Evolutionary conservation across 1,284 basidiomycete genomes (phyloP), one percentile per base, ranked within the genome.

Genomic region (Irpex sp.): DNA sequence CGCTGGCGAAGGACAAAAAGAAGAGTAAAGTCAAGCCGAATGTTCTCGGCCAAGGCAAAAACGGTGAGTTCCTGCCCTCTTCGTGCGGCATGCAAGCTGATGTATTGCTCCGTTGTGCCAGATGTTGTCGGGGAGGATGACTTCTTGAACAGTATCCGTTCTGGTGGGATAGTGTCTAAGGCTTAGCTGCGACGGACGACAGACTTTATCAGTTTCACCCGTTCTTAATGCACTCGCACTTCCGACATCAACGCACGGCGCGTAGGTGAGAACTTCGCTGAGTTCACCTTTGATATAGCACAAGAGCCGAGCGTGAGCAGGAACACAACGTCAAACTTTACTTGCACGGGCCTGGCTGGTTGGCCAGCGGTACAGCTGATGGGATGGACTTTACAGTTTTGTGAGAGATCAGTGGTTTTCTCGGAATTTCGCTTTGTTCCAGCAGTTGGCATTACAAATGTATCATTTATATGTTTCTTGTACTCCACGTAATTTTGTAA

Each of bases 71-170:
- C 31, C 6, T 35, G 11, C 2, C 33, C n/a, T 36, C 8, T 4
- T 55, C 26, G 53, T 17, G 21, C 21, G 21, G 19, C 2, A 17
- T 9, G 8, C 17, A 13, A 33, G 21, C 53, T 55, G 53, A 55
- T 31, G 6, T 21, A 33, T 33, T 13, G 50, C 9, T 19, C 9
- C 19, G 9, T 51, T 21, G 21, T 50, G 36, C 46, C 66, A 88
- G 86, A 75, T 67, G 72, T 77, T 7, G 77, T 91, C 26, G 86
- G 83, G 63, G 83, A 88, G 73, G 86, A 91, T 65, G 81, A 86
- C 60, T 93, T 93, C 73, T 83, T 93, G 68, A 83, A 91, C 65
- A 86, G 92, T 80, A 91, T 93, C 68, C 82, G 87, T 60, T 85
- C 89, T 58, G 91, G 91, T 57, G 88, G 88, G 5, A 76, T 75